Conservation (phyloP, 2,329 filamentous ascomycete species). For the Colletotrichum somersetense region DNA sequence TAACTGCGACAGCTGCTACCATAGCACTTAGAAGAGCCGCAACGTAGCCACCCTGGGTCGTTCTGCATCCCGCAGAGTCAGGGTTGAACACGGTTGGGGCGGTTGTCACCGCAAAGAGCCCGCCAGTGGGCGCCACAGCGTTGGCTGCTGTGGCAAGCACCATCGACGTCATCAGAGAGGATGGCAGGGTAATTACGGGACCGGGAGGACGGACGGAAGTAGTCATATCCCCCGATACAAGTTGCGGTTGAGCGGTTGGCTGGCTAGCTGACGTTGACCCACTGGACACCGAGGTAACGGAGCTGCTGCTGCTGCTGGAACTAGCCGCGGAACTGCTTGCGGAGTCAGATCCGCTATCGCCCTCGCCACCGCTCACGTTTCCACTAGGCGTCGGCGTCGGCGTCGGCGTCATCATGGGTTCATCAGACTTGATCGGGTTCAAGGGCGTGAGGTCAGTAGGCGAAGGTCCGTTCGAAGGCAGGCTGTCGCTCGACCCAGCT, state of each 20-base stretch:
- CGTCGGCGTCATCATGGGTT: background rate
- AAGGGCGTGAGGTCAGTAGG: constrained; percentile 8
- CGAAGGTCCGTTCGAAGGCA: background rate
- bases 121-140: constrained; percentile 24
- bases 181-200: constrained; percentile 26
- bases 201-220: constrained; percentile 1
- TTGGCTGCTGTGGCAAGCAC: constrained; percentile 27
- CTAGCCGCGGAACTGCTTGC: background rate
- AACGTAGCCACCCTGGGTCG: background rate
- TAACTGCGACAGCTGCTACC: background rate
- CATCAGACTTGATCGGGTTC: constrained; percentile 20
- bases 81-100: constrained; percentile 18
- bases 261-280: background rate
- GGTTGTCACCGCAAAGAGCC: constrained; percentile 29
- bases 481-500: background rate
- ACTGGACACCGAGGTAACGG: background rate
- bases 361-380: background rate
- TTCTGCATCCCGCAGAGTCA: constrained; percentile 9
- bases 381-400: background rate
- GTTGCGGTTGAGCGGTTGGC: constrained; percentile 22
- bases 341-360: background rate
- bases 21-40: constrained; percentile 11
- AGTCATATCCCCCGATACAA: background rate
- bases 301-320: background rate
- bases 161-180: constrained; percentile 34